phyloP scores from a whole-genome alignment of 768 basidiomycete species.

The Nidularia pulvinata region DNA sequence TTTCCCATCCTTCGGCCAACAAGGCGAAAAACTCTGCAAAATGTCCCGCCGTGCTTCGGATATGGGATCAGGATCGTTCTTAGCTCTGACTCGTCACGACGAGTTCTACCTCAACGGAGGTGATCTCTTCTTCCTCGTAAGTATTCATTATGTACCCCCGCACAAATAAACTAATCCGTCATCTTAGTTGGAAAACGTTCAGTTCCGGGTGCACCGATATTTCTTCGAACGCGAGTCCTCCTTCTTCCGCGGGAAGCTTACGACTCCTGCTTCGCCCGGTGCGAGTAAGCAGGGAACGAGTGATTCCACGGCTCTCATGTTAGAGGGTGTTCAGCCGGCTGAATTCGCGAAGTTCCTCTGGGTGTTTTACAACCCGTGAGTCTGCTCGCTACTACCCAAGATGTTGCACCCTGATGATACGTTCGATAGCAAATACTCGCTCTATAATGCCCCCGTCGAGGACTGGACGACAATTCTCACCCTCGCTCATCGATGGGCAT shows the following conservation, averaged over 20 bases:
- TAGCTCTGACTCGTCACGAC: slow-evolving; percentile 18
- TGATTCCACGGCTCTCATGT: slow-evolving; percentile 38
- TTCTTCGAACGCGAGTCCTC: slow-evolving; percentile 65
- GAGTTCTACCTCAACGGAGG: slow-evolving; percentile 54
- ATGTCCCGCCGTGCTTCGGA: slow-evolving; percentile 15
- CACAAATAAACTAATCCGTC: background rate
- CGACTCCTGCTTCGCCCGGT: slow-evolving; percentile 23
- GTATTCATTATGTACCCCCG: slow-evolving; percentile 6
- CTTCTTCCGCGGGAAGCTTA: slow-evolving; percentile 37
- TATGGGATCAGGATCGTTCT: slow-evolving; percentile 8
- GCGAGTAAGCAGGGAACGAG: slow-evolving; percentile 28
- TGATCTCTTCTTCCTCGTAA: slow-evolving; percentile 53
- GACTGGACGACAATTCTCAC: slow-evolving; percentile 57
- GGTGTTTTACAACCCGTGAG: slow-evolving; percentile 59
- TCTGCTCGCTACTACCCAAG: background rate
- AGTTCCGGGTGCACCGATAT: slow-evolving; percentile 59
- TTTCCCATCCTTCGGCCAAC: slow-evolving; percentile 20
- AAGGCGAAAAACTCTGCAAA: slow-evolving; percentile 7
- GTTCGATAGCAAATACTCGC: slow-evolving; percentile 45
- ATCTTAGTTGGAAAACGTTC: slow-evolving; percentile 50
- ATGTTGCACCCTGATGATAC: background rate
- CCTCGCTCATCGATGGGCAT: slow-evolving; percentile 56
- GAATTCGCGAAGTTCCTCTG: slow-evolving; percentile 50
- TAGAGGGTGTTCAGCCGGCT: slow-evolving; percentile 27
- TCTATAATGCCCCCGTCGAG: slow-evolving; percentile 45